Evolutionary conservation across 495 filamentous ascomycete species (phyloP), one percentile per base, ranked within the genome.

Genomic region (Hypoxylon cercidicola): DNA sequence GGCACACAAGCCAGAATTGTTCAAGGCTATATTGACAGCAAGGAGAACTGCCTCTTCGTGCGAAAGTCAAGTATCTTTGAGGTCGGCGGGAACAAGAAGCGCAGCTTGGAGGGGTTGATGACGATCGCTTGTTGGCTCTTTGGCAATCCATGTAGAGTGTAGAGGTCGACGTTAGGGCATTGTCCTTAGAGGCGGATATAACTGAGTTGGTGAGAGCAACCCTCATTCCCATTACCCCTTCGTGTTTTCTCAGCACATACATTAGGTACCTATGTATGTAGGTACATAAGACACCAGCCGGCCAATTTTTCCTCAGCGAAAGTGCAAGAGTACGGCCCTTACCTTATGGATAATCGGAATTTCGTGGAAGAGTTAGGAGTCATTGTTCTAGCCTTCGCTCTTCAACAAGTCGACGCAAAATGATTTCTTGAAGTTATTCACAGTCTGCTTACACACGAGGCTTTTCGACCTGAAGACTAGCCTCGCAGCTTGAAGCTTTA

Each of bases 11-110:
- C 28, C 12, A 23, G 44, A 12, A 28, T 47, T 28, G 44, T 47
- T 23, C 44, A 47, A 47, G 44, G 44, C 21, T 47, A 47, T n/a
- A 20, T 28, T 28, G 44, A 47, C 20, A 13, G 44, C 44, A 16
- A 19, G 4, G 28, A 47, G 44, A 6, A 28, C 44, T 47, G 19
- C 21, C 8, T 28, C 11, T 13, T 47, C 20, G 44, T 47, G 20
- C 44, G 44, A 47, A 47, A 47, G 44, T 47, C 44, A 12, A 1
- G 11, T n/a, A 47, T 47, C 15, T 13, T 47, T 13, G 12, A 47
- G 1, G 12, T 47, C 44, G 44, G 28, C 28, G 20, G 44, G 44
- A n/a, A 47, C 44, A 6, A 25, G 19, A n/a, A 45, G 12, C 16
- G 28, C 9, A 47, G 15, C 19, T 28, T 47, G 20, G 21, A 47